phyloP scores from a whole-genome alignment of 257 asterid genomes.

The Solanum chmielewskii region DNA sequence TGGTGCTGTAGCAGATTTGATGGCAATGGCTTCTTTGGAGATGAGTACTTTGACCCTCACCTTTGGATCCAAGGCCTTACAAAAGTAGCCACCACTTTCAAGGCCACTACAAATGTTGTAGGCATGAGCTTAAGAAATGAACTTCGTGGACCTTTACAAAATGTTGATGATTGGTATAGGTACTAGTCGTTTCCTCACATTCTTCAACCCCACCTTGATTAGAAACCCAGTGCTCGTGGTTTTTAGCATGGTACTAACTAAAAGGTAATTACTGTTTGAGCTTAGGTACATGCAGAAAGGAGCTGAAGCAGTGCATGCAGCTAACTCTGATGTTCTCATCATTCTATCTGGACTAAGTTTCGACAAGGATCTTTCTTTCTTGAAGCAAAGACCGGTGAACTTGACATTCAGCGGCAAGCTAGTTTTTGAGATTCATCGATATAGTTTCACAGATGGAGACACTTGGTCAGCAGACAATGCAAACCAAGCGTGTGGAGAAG shows the following conservation, averaged over 20 bases:
- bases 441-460: conserved; percentile 60
- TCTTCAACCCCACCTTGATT: neutral
- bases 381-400: conserved; percentile 24
- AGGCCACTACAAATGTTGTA: conserved; percentile 37
- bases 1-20: conserved; percentile 86
- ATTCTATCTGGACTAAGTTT: conserved; percentile 66
- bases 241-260: neutral
- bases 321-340: conserved; percentile 58
- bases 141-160: conserved; percentile 73
- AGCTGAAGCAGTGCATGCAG: conserved; percentile 86
- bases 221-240: neutral
- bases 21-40: conserved; percentile 94
- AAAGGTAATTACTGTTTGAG: neutral
- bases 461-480: conserved; percentile 60
- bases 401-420: conserved; percentile 51
- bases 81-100: conserved; percentile 61
- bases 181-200: neutral
- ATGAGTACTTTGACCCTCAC: conserved; percentile 57
- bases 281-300: conserved; percentile 72
- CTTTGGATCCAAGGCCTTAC: conserved; percentile 75
- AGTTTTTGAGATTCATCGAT: conserved; percentile 83
- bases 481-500: conserved; percentile 67
- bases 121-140: conserved; percentile 95
- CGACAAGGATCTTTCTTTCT: conserved; percentile 66
- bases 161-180: conserved; percentile 80